Base-by-base conservation (phyloP, 768 basidiomycete species). In the Suillus weaverae region DNA sequence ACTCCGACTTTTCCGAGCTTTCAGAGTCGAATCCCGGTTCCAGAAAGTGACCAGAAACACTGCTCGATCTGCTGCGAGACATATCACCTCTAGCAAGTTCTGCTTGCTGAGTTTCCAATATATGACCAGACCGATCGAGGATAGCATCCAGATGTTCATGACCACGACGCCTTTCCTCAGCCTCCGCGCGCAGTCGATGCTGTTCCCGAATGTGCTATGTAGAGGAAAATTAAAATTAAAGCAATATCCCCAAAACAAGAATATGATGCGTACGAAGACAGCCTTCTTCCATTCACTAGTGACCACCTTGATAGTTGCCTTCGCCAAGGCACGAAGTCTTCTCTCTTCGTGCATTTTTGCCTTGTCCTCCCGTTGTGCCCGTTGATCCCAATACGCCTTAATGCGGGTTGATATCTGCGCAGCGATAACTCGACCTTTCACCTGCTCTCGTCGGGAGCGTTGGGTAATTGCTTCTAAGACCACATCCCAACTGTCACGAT, bases 101-200 rank as follows among this genome's bases (percentile, higher is more conserved):
- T 1, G 84, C 81, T 54, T 91, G 88, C 71, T 97, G 96, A 2
- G 92, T 90, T 70, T 91, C 89, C 65, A 97, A 78, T 63, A 97
- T 87, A 56, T 90, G 88, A 0, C 92, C 92, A 41, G 94, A 96
- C 70, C 96, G 91, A 76, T 94, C 87, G 54, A 98, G 81, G 67
- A 98, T 93, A 5, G 90, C 92, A 74, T 96, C 92, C 26, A 98
- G 83, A 76, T 97, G 95, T 67, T 89, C 87, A 66, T 90, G 90
- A 0, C 95, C 94, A 6, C 88, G 82, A 38, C 86, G 83, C 67
- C 87, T 83, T 74, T 95, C 91, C 75, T 97, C 95, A 20, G 82
- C 89, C 71, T 92, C 91, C 14, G 81, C 78, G 60, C 80, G 82
- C 48, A 84, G 78, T 41, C 89, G 80, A 66, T 87, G 83, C 69